Percentiles rank a stretch among this genome's conserved stretches.
phyloP scores from a whole-genome alignment of 495 filamentous ascomycete genomes.

The Eremomyces bilateralis region DNA sequence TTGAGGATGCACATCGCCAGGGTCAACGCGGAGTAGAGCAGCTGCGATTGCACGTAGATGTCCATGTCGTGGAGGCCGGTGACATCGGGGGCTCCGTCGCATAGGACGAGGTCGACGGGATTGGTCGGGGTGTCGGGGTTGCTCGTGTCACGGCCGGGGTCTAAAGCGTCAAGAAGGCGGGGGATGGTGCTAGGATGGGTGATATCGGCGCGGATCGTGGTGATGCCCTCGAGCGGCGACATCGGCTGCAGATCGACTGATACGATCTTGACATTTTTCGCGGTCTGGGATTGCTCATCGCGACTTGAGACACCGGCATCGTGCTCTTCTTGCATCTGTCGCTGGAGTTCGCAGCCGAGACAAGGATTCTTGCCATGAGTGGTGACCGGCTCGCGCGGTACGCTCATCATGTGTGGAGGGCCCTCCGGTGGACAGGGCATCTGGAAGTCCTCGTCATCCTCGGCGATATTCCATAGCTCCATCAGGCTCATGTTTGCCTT shows the following conservation, averaged over 20 bases:
- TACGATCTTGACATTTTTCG: constrained; percentile 75
- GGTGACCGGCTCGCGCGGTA: too few relatives aligned
- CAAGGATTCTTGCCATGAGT: too few relatives aligned
- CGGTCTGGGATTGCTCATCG: constrained; percentile 24
- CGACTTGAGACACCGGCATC: constrained; percentile 11
- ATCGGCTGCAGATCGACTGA: constrained; percentile 92
- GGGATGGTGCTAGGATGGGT: constrained; percentile 91
- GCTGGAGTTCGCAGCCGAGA: background rate
- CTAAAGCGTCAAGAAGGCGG: constrained; percentile 62
- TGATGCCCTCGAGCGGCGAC: constrained; percentile 77
- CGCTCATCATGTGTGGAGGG: too few relatives aligned
- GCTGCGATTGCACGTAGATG: constrained; percentile 90
- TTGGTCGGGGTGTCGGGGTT: constrained; percentile 31
- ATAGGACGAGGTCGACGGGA: constrained; percentile 78
- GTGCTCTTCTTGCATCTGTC: constrained; percentile 16
- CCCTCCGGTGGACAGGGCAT: too few relatives aligned
- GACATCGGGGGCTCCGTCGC: constrained; percentile 89
- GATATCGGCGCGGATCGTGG: constrained; percentile 80
- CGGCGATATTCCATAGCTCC: too few relatives aligned
- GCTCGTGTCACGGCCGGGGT: constrained; percentile 52
- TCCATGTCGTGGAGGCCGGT: constrained; percentile 93
- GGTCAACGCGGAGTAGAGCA: constrained; percentile 83
- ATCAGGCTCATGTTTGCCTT: too few relatives aligned
- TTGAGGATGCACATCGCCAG: constrained; percentile 77
- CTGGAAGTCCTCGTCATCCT: too few relatives aligned